Base-by-base conservation (phyloP, 2,329 filamentous ascomycete genomes). In the Dendryphion nanum region DNA sequence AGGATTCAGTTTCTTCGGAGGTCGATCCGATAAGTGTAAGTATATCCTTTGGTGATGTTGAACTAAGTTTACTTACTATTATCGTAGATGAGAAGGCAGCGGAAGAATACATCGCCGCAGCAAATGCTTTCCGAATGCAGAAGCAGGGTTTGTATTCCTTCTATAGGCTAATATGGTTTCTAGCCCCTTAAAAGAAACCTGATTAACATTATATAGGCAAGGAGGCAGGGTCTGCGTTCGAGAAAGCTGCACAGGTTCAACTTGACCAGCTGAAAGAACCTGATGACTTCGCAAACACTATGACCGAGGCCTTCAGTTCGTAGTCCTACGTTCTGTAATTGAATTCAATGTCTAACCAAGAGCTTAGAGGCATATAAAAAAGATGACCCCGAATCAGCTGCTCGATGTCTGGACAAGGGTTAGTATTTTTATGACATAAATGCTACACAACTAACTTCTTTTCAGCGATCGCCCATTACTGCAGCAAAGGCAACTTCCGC, bases 1-100 rank as follows among this genome's bases (percentile, higher is more conserved):
- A 18, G 90, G 90, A 55, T 96, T 95, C 71, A 87, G 83, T 65
- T 82, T 95, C 69, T 96, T 98, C 56, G 87, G 89, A 30, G 87
- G 87, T 31, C 79, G 83, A 41, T 79, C 86, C 57, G 89, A 95
- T 48, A 97, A 96, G 69, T 90, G 62, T 64, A 57, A 16, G 48
- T 14, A 17, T 6, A 16, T 16, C 17, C 33, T 40, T 14, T 18
- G 10, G 20, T 16, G 13, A 3, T 36, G 15, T 18, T 5, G 4
- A 4, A 23, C 32, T 18, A 21, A 18, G 17, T 19, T 17, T 29
- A 37, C 44, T 54, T 26, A 65, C 40, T 8, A n/a, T 26, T 3
- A 26, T 26, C n/a, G 23, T 10, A 66, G 62, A 87, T 61, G 86
- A 94, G 70, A 82, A 83, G 70, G 91, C 91, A 12, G 88, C 86